phyloP scores from a whole-genome alignment of 352 stramenopile genomes.

The Pelagophyceae sp. region DNA sequence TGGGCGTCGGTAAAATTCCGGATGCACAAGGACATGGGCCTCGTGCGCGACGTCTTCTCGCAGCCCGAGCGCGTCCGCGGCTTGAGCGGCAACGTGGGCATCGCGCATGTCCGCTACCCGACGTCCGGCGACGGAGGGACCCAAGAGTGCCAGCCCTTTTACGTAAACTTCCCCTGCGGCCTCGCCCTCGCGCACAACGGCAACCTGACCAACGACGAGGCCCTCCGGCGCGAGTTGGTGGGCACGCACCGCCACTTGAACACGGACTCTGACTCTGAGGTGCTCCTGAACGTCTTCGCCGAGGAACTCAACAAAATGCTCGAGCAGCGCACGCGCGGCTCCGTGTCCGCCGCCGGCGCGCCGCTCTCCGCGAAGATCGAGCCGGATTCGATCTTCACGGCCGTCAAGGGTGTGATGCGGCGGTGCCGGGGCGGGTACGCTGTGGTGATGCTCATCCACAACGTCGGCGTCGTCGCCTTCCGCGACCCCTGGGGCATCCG shows the following conservation, averaged over 20 bases:
- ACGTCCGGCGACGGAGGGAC: slow-evolving; percentile 67
- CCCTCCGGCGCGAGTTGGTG: slow-evolving; percentile 79
- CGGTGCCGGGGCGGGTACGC: slow-evolving; percentile 90
- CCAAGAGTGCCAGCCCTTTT: slow-evolving; percentile 88
- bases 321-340: slow-evolving; percentile 53
- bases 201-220: slow-evolving; percentile 95
- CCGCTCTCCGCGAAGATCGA: not conserved
- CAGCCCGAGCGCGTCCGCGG: slow-evolving; percentile 94
- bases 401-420: slow-evolving; percentile 54
- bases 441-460: slow-evolving; percentile 92
- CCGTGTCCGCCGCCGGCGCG: not conserved
- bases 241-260: slow-evolving; percentile 86
- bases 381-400: not conserved
- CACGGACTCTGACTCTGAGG: slow-evolving; percentile 95
- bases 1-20: slow-evolving; percentile 4
- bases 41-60: slow-evolving; percentile 92
- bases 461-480: slow-evolving; percentile 92
- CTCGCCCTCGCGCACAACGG: slow-evolving; percentile 96
- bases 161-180: slow-evolving; percentile 98
- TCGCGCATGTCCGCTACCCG: slow-evolving; percentile 96
- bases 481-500: slow-evolving; percentile 94
- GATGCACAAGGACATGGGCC: slow-evolving; percentile 86
- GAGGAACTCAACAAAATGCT: slow-evolving; percentile 69
- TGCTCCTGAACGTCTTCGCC: slow-evolving; percentile 96
- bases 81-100: slow-evolving; percentile 85